Percentiles rank a stretch among this genome's conserved stretches.
These are phyloP conservation scores for Kwoniella pini DNA, from an alignment of 768 basidiomycete genomes.

Conservation along the genomic window DNA sequence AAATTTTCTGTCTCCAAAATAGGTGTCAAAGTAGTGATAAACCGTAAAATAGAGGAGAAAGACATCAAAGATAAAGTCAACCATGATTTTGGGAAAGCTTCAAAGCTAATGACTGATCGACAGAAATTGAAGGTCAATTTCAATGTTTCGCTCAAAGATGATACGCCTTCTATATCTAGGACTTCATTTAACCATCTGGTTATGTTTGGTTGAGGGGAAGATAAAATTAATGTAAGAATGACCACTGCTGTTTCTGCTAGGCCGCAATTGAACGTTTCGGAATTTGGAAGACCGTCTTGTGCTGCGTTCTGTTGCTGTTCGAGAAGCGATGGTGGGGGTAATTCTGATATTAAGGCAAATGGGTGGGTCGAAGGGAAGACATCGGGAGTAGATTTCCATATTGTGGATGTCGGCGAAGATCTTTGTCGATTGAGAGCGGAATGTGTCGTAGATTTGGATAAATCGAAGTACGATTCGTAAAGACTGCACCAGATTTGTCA, in stretches of 20 bases:
- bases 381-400: slow-evolving; percentile 66
- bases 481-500: slow-evolving; percentile 59
- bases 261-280: slow-evolving; percentile 65
- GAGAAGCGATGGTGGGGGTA: slow-evolving; percentile 57
- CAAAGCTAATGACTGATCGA: slow-evolving; percentile 76
- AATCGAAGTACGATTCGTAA: slow-evolving; percentile 83
- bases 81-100: slow-evolving; percentile 88
- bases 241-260: slow-evolving; percentile 85
- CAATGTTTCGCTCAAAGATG: slow-evolving; percentile 70
- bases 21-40: slow-evolving; percentile 77
- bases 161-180: slow-evolving; percentile 85
- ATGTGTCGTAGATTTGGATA: slow-evolving; percentile 67
- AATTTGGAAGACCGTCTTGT: slow-evolving; percentile 57
- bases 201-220: slow-evolving; percentile 76
- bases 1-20: slow-evolving; percentile 74
- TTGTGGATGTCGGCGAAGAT: slow-evolving; percentile 54
- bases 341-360: slow-evolving; percentile 72
- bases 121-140: slow-evolving; percentile 78
- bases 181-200: slow-evolving; percentile 74
- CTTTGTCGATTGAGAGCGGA: slow-evolving; percentile 70
- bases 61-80: slow-evolving; percentile 85
- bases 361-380: slow-evolving; percentile 95
- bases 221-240: slow-evolving; percentile 74
- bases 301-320: slow-evolving; percentile 42
- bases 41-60: slow-evolving; percentile 82